Evolutionary conservation across 140 eudicot species (phyloP).

Genomic region (Bidens hawaiensis): DNA sequence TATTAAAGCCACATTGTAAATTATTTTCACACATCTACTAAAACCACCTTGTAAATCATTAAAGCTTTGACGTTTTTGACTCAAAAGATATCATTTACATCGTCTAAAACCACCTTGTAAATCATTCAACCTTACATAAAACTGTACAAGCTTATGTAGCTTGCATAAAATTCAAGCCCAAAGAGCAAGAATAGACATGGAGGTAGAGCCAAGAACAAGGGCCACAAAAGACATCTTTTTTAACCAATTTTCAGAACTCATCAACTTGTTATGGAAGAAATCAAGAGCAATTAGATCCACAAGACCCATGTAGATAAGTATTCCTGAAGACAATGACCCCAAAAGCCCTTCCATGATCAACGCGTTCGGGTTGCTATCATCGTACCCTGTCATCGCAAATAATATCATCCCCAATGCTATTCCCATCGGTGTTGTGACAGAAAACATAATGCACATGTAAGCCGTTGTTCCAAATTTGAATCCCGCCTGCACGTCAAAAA

Average conservation of each 20-base stretch:
- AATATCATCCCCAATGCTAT: slow-evolving; percentile 64
- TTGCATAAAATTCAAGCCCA: slow-evolving; percentile 58
- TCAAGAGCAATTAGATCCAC: slow-evolving; percentile 80
- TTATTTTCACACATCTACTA: background rate
- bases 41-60: background rate
- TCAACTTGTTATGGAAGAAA: slow-evolving; percentile 76
- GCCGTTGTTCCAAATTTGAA: slow-evolving; percentile 62
- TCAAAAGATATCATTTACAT: background rate
- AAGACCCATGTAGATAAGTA: slow-evolving; percentile 76
- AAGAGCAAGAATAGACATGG: slow-evolving; percentile 79
- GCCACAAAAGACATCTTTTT: slow-evolving; percentile 59
- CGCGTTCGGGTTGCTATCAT: slow-evolving; percentile 61
- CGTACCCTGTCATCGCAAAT: slow-evolving; percentile 63
- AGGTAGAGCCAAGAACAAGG: slow-evolving; percentile 65
- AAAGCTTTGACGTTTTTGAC: background rate
- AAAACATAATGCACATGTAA: slow-evolving; percentile 75
- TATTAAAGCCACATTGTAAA: too few species aligned
- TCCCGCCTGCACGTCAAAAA: slow-evolving; percentile 47
- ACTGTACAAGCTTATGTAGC: background rate
- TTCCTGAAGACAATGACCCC: slow-evolving; percentile 76
- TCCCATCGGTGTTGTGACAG: slow-evolving; percentile 79
- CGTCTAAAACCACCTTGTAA: background rate
- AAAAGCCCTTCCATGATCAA: slow-evolving; percentile 68
- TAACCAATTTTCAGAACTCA: slow-evolving; percentile 48
- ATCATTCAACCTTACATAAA: background rate